phyloP scores from a whole-genome alignment of 257 asterid species.

The Voacanga thouarsii region DNA sequence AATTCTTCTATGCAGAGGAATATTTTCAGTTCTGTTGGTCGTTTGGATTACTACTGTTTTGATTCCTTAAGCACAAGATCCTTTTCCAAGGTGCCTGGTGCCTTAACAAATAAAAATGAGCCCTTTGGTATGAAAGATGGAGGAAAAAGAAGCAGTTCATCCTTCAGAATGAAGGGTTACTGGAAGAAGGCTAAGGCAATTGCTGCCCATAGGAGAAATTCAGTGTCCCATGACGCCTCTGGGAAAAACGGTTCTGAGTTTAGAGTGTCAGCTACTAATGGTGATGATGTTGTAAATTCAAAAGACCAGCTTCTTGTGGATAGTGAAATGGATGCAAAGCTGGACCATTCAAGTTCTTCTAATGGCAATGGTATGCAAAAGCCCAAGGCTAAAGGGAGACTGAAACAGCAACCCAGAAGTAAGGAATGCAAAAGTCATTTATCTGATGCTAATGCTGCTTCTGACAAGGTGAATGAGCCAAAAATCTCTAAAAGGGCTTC shows the following conservation, averaged over 20 bases:
- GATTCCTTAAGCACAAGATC: conserved; percentile 33
- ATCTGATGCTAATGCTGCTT: conserved; percentile 33
- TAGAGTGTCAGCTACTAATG: conserved; percentile 31
- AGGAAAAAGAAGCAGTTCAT: conserved; percentile 24
- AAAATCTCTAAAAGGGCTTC: conserved; percentile 30
- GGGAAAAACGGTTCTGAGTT: conserved; percentile 28
- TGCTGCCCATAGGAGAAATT: conserved; percentile 40
- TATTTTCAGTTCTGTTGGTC: conserved; percentile 26
- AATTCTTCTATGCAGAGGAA: conserved; percentile 31
- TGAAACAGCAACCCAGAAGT: conserved; percentile 46
- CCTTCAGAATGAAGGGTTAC: conserved; percentile 30
- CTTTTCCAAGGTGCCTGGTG: conserved; percentile 48
- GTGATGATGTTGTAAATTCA: conserved; percentile 26
- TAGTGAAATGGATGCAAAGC: conserved; percentile 21
- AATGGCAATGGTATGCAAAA: conserved; percentile 22
- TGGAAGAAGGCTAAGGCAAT: conserved; percentile 31
- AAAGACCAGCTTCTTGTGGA: conserved; percentile 27
- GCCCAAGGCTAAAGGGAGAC: conserved; percentile 35
- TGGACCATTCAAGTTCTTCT: conserved; percentile 20
- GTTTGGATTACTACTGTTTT: conserved; percentile 27
- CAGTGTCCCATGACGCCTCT: conserved; percentile 26
- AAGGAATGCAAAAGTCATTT: conserved; percentile 33
- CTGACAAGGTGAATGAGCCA: conserved; percentile 33
- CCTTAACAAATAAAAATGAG: conserved; percentile 21
- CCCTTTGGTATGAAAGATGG: conserved; percentile 30